Evolutionary conservation across 257 asterid genomes (phyloP).

Genomic region (Solanum boliviense): DNA sequence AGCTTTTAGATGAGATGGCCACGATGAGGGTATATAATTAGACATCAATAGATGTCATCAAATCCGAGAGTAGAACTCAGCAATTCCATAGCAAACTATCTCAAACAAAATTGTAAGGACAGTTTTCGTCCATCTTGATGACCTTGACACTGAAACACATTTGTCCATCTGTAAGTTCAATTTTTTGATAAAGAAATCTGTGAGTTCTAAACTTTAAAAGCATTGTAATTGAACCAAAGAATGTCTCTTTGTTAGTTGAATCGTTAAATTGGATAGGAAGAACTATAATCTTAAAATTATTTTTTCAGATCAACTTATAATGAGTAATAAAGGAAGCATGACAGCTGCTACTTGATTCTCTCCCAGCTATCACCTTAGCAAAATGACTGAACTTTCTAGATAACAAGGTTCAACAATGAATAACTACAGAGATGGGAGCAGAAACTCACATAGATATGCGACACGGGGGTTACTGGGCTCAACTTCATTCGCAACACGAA

Average conservation of each 20-base stretch:
- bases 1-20: not conserved
- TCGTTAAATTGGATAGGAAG: not conserved
- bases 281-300: not conserved
- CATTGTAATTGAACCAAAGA: not conserved
- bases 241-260: not conserved
- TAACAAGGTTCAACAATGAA: not conserved
- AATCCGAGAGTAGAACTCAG: not conserved
- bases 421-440: not conserved
- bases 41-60: not conserved
- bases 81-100: not conserved
- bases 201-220: not conserved
- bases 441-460: conserved; percentile 86
- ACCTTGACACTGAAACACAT: not conserved
- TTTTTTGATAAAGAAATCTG: not conserved
- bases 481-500: conserved; percentile 99
- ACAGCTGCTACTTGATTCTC: not conserved
- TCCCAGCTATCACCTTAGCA: not conserved
- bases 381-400: not conserved
- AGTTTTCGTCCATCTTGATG: not conserved
- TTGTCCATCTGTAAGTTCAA: not conserved
- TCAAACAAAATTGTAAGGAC: not conserved
- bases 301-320: not conserved
- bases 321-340: not conserved
- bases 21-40: not conserved
- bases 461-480: conserved; percentile 98